A percentile compares a stretch with the other conserved stretches of the same genome.
Evolutionary conservation across 345 rosid genomes (phyloP).

Genomic region (Citrus hindsii): DNA sequence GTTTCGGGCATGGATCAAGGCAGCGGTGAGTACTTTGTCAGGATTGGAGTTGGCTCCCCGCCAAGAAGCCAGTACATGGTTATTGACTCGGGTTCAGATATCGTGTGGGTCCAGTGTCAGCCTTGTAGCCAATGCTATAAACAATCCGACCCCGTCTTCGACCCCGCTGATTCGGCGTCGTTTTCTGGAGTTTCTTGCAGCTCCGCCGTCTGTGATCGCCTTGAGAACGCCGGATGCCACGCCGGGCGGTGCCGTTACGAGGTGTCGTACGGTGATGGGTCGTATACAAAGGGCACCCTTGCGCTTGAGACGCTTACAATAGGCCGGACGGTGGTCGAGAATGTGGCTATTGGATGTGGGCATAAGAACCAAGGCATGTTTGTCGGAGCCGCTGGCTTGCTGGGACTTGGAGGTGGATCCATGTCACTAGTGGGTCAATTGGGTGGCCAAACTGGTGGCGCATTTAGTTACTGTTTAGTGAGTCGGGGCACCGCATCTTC

Average conservation of each 20-base stretch:
- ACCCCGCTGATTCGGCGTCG: conserved; percentile 75
- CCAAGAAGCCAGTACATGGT: conserved; percentile 86
- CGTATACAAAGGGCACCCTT: conserved; percentile 79
- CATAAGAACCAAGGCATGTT: conserved; percentile 92
- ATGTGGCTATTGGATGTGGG: conserved; percentile 95
- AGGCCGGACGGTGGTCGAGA: conserved; percentile 43
- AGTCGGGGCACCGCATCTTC: conserved; percentile 64
- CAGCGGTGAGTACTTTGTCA: conserved; percentile 87
- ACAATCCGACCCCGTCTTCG: conserved; percentile 91
- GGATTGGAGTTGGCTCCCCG: conserved; percentile 93
- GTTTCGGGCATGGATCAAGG: conserved; percentile 97
- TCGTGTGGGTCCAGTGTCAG: conserved; percentile 97
- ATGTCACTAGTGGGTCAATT: conserved; percentile 89
- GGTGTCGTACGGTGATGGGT: conserved; percentile 94
- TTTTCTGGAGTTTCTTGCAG: conserved; percentile 73
- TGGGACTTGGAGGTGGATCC: conserved; percentile 90
- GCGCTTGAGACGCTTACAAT: conserved; percentile 91
- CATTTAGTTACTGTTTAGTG: conserved; percentile 86
- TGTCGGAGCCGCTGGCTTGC: conserved; percentile 83
- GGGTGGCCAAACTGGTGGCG: conserved; percentile 80
- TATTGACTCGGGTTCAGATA: conserved; percentile 91
- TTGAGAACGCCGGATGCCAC: conserved; percentile 71
- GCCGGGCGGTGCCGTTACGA: conserved; percentile 82
- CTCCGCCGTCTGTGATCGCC: conserved; percentile 72
- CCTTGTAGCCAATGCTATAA: conserved; percentile 86